Percentiles rank a stretch among this genome's conserved stretches.
These are phyloP conservation scores for Dothistroma septosporum DNA, from an alignment of 2,329 filamentous ascomycete genomes.

Conservation along the genomic window DNA sequence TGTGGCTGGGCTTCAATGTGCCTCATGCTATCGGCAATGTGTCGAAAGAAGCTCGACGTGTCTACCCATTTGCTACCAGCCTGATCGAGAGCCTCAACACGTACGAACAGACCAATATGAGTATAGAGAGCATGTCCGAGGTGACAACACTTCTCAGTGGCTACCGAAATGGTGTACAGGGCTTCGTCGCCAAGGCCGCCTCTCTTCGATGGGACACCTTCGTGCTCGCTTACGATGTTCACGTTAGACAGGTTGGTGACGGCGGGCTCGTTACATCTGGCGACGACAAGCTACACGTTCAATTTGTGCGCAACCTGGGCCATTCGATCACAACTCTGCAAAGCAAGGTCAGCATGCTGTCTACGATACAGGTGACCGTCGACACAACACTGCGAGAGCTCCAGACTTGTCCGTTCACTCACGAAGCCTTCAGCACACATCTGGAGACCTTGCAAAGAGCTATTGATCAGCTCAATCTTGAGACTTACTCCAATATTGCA, in stretches of 20 bases:
- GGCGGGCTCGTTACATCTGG: conserved; percentile 19
- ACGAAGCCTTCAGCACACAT: conserved; percentile 71
- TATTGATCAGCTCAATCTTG: conserved; percentile 92
- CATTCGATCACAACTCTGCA: conserved; percentile 82
- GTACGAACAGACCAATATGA: conserved; percentile 78
- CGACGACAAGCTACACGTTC: conserved; percentile 61
- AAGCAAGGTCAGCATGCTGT: conserved; percentile 74
- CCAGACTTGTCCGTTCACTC: conserved; percentile 76
- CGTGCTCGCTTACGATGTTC: conserved; percentile 91
- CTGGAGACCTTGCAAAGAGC: conserved; percentile 83
- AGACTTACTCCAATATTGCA: conserved; percentile 89
- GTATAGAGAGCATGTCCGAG: conserved; percentile 79
- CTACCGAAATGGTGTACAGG: conserved; percentile 86
- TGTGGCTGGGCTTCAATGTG: conserved; percentile 91
- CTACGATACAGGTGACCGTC: conserved; percentile 71
- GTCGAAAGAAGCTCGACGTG: conserved; percentile 96
- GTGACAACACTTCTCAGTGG: conserved; percentile 84
- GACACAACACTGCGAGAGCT: conserved; percentile 81
- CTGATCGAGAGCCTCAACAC: conserved; percentile 98
- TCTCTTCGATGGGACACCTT: conserved; percentile 96
- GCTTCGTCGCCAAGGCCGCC: conserved; percentile 77
- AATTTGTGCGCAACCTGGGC: conserved; percentile 93
- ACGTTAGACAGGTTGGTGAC: conserved; percentile 60
- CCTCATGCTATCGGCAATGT: conserved; percentile 93
- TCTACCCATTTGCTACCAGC: conserved; percentile 96